These are phyloP conservation scores for Penstemon barbatus DNA, from an alignment of 257 asterid species.

Conservation along the genomic window DNA sequence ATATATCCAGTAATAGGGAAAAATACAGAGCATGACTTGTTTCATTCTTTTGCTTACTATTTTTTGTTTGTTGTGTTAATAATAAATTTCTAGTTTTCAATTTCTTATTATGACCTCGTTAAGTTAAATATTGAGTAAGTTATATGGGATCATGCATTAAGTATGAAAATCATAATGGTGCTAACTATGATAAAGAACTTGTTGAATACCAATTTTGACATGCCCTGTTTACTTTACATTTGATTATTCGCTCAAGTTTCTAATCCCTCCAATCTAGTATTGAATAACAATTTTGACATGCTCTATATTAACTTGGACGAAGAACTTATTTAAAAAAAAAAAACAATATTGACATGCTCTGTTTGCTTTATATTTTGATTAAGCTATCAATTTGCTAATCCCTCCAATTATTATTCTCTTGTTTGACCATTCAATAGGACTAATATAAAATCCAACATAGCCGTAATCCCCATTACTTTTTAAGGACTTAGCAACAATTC, in stretches of 20 bases:
- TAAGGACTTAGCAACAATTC: too few species aligned
- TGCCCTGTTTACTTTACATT: neutral
- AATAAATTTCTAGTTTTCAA: neutral
- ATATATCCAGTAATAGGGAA: slow-evolving; percentile 2
- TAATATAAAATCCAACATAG: too few species aligned
- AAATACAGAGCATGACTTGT: neutral
- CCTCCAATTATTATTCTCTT: too few species aligned
- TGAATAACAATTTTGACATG: too few species aligned
- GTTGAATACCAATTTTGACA: neutral
- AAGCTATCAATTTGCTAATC: too few species aligned
- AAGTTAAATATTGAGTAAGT: neutral
- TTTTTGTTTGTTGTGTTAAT: neutral
- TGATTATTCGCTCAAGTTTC: neutral
- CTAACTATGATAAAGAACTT: neutral
- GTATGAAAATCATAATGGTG: neutral
- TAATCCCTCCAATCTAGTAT: neutral
- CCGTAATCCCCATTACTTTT: too few species aligned
- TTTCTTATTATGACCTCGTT: neutral
- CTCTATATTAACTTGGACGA: too few species aligned
- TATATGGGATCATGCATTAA: neutral
- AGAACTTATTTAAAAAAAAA: too few species aligned
- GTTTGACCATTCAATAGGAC: too few species aligned
- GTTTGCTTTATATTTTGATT: too few species aligned
- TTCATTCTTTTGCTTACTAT: neutral
- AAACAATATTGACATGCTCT: too few species aligned